Conservation (phyloP, 306 rosid species). For the Canavalia gladiata region DNA sequence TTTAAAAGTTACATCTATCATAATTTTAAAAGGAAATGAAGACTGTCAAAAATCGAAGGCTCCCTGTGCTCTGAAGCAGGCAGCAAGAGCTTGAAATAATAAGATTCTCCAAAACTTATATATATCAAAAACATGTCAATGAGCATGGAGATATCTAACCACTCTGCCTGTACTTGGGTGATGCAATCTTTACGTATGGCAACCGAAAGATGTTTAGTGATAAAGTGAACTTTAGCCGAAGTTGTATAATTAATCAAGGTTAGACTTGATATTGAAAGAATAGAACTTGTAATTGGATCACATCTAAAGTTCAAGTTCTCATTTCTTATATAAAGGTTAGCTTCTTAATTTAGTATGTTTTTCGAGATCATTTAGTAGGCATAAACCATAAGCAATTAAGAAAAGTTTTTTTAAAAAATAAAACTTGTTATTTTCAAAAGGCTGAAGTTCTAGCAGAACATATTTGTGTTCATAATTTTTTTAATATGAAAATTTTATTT, state of each 20-base stretch:
- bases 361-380: not conserved
- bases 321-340: not conserved
- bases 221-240: not conserved
- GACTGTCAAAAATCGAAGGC: no score
- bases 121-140: not conserved
- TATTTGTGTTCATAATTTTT: no score
- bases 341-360: not conserved
- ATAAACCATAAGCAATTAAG: not conserved
- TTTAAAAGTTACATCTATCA: no score
- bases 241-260: not conserved
- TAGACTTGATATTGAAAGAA: not conserved
- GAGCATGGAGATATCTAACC: not conserved
- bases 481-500: no score
- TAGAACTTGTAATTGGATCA: not conserved
- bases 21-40: no score
- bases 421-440: no score
- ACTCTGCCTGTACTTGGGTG: not conserved
- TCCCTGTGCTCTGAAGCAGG: no score
- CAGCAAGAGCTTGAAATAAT: no score
- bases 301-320: not conserved
- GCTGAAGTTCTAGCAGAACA: no score
- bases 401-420: no score
- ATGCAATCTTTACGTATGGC: not conserved
- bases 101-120: no score
- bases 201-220: not conserved